Conservation (phyloP, 2,329 filamentous ascomycete species). For the Madurella mycetomatis region DNA sequence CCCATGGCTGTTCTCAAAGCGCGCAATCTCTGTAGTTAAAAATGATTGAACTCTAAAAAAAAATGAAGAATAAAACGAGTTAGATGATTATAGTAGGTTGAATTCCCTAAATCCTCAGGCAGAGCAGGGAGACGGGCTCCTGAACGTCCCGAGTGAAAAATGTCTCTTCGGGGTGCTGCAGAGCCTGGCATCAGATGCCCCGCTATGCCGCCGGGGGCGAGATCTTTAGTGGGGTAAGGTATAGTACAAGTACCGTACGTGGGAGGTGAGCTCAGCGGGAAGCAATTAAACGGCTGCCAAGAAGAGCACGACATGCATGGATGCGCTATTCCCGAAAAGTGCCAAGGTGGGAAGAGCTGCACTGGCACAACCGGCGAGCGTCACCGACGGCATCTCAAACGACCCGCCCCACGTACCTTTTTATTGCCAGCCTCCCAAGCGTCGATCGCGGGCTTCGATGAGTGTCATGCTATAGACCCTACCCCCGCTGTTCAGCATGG, state of each 20-base stretch:
- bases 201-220: not conserved
- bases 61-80: no score
- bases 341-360: not conserved
- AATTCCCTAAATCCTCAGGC: not conserved
- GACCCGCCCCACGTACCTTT: no score
- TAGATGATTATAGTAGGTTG: no score
- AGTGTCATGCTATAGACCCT: conserved; percentile 29
- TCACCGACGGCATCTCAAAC: no score
- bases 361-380: not conserved
- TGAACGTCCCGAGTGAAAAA: conserved; percentile 3
- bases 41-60: not conserved
- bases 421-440: no score
- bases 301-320: conserved; percentile 1
- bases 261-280: no score
- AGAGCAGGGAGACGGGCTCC: not conserved
- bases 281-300: not conserved
- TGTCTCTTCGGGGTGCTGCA: conserved; percentile 5
- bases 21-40: not conserved
- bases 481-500: conserved; percentile 48
- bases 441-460: not conserved
- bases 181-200: conserved; percentile 9
- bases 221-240: conserved; percentile 14
- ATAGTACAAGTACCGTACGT: no score
- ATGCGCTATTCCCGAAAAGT: conserved; percentile 8
- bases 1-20: conserved; percentile 37